Evolutionary conservation across 2,329 filamentous ascomycete genomes (phyloP).

Genomic region (Parascedosporium putredinis): DNA sequence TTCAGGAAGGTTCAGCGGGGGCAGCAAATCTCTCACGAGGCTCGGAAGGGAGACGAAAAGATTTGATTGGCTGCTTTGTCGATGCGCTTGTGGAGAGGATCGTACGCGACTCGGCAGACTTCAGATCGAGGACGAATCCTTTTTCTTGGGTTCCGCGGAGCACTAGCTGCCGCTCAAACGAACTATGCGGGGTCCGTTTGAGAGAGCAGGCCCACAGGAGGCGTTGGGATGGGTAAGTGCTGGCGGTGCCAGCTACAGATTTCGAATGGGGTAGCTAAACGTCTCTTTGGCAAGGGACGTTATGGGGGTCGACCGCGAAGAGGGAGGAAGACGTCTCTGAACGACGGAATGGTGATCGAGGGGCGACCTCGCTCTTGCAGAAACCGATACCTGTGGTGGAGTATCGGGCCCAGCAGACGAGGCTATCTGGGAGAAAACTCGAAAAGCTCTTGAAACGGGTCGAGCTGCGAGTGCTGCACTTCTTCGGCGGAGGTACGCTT

Average conservation of each 20-base stretch:
- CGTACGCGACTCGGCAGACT: conserved; percentile 8
- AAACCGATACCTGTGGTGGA: conserved; percentile 72
- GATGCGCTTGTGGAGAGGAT: conserved; percentile 4
- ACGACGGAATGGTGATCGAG: conserved; percentile 79
- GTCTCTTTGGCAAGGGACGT: conserved; percentile 59
- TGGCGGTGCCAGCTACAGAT: conserved; percentile 76
- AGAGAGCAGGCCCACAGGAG: conserved; percentile 94
- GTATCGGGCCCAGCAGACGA: conserved; percentile 74
- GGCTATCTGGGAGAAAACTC: conserved; percentile 13
- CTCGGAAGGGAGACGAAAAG: not conserved
- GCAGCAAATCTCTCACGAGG: too few relatives aligned
- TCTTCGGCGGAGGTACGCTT: not conserved
- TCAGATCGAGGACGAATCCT: conserved; percentile 8
- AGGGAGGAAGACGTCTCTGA: conserved; percentile 70
- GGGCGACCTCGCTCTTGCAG: conserved; percentile 53
- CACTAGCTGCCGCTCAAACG: conserved; percentile 97
- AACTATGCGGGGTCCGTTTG: conserved; percentile 87
- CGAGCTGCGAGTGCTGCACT: not conserved
- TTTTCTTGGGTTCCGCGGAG: conserved; percentile 58
- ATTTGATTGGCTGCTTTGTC: too few relatives aligned
- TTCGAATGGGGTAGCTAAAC: conserved; percentile 32
- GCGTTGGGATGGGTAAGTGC: conserved; percentile 51
- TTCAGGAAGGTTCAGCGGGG: too few relatives aligned
- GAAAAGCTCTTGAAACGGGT: not conserved
- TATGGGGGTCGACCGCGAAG: conserved; percentile 85